phyloP scores from a whole-genome alignment of 208 protist species.

The Leishmania turanica region DNA sequence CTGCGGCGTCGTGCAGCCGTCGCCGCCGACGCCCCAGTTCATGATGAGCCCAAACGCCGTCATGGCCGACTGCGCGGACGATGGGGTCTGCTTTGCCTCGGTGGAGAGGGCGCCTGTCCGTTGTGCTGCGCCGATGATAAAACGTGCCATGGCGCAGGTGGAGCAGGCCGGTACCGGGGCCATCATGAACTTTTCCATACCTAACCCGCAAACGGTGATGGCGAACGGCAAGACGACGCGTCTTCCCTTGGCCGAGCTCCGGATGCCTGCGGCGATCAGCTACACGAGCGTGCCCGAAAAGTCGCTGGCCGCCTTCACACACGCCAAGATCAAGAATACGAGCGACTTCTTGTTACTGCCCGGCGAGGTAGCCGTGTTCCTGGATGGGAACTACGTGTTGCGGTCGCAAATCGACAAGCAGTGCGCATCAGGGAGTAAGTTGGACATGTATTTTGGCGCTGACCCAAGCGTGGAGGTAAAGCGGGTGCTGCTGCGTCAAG shows the following conservation, averaged over 20 bases:
- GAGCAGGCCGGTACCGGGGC: slow-evolving; percentile 25
- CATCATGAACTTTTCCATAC: slow-evolving; percentile 27
- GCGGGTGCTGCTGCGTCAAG: slow-evolving; percentile 32
- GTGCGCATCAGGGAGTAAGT: slow-evolving; percentile 19
- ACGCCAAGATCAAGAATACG: slow-evolving; percentile 24
- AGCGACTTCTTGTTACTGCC: slow-evolving; percentile 25
- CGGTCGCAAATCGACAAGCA: slow-evolving; percentile 19
- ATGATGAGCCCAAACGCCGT: background rate
- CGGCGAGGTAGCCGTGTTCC: slow-evolving; percentile 30
- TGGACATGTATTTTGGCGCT: slow-evolving; percentile 29
- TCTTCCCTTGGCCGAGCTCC: slow-evolving; percentile 28
- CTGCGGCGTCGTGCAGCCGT: slow-evolving; percentile 17
- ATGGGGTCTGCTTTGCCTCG: no score
- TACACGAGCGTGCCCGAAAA: slow-evolving; percentile 30
- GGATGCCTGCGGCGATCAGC: slow-evolving; percentile 24
- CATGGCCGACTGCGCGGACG: background rate
- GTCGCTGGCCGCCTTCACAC: slow-evolving; percentile 21
- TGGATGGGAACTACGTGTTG: slow-evolving; percentile 30
- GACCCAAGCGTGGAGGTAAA: slow-evolving; percentile 31
- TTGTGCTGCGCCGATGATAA: slow-evolving; percentile 18
- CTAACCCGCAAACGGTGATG: slow-evolving; percentile 26
- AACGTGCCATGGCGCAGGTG: background rate
- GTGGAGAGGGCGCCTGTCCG: no score
- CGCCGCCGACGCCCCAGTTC: background rate
- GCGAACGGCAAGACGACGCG: slow-evolving; percentile 30